Percentiles rank a stretch among this genome's conserved stretches.
Evolutionary conservation across 345 rosid genomes (phyloP).

Genomic region (Rubroshorea leprosula): DNA sequence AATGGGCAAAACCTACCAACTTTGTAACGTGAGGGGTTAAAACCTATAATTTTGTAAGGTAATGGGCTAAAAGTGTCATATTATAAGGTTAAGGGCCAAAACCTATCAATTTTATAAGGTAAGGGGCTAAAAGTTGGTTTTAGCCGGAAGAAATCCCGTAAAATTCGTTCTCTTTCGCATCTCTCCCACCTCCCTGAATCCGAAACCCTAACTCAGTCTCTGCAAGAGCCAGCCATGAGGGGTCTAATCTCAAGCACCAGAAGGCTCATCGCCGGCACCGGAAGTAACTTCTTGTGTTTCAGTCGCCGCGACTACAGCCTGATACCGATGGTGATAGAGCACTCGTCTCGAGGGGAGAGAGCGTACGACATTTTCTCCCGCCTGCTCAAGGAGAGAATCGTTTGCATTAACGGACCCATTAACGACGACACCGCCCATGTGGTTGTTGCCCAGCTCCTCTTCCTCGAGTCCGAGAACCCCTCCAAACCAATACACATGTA

Average conservation of each 20-base stretch:
- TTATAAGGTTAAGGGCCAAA: too few species aligned
- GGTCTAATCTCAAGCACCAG: slow-evolving; percentile 11
- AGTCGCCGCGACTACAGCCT: slow-evolving; percentile 47
- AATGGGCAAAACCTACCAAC: too few species aligned
- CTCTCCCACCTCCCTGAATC: too few species aligned
- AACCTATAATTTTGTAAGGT: too few species aligned
- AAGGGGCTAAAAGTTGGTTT: too few species aligned
- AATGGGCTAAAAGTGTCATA: too few species aligned
- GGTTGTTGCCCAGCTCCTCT: slow-evolving; percentile 97
- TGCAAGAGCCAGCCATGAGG: slow-evolving; percentile 16
- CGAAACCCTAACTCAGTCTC: slow-evolving; percentile 2
- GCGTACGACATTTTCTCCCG: slow-evolving; percentile 97
- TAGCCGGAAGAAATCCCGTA: too few species aligned
- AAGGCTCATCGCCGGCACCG: slow-evolving; percentile 3
- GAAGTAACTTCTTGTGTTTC: not conserved
- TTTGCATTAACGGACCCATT: slow-evolving; percentile 91
- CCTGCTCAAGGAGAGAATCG: slow-evolving; percentile 84
- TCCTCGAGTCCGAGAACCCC: slow-evolving; percentile 94
- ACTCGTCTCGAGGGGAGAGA: slow-evolving; percentile 95
- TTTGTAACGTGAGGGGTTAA: too few species aligned
- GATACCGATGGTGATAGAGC: slow-evolving; percentile 96
- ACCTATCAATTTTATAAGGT: too few species aligned
- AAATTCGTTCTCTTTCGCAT: not conserved
- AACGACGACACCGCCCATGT: slow-evolving; percentile 91
- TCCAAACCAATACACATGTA: slow-evolving; percentile 97